Base-by-base conservation (phyloP, 2,329 filamentous ascomycete species). In the Dactylonectria macrodidyma region DNA sequence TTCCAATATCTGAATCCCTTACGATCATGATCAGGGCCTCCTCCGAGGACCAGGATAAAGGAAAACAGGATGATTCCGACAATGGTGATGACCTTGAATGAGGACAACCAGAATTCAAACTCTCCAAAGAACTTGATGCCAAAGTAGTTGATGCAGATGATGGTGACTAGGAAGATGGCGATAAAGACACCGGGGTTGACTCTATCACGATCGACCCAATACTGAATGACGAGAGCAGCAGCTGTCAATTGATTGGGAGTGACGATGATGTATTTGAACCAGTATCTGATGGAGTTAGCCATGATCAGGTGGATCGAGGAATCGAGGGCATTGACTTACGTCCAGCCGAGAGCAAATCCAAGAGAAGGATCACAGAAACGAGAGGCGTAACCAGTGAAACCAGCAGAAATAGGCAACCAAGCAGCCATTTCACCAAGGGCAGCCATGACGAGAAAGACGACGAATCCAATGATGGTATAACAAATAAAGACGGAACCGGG, bases 191-290 rank as follows among this genome's bases (percentile, higher is more conserved):
- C 93, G 0, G 93, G 91, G 76, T 95, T 95, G 63, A 95, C 85
- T 51, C 81, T 84, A 0, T 92, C 87, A 33, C 88, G 82, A 1
- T 85, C 79, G 11, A 93, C 82, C 94, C 94, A 97, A 75, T 90
- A 95, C 73, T 92, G 89, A 65, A 97, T 92, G 65, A 95, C 92
- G 44, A 97, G 81, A 5, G 93, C 89, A n/a, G 88, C 89, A 33
- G 94, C 94, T 1, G 93, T 96, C 46, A 97, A 84, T 78, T 97
- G 93, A 77, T 96, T 96, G 1, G 94, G 93, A 1, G 93, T 95
- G 57, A 93, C 88, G 75, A 97, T 95, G 78, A 96, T 93, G 79
- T 96, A 96, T 89, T 95, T 88, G 82, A 91, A 88, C 88, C 89
- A 93, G 73, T 87, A 87, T 55, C 85, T 86, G 62, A 5, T n/a